Percentiles rank a stretch among this genome's conserved stretches.
phyloP scores from a whole-genome alignment of 1,284 basidiomycete species.

The Tilletia indica region DNA sequence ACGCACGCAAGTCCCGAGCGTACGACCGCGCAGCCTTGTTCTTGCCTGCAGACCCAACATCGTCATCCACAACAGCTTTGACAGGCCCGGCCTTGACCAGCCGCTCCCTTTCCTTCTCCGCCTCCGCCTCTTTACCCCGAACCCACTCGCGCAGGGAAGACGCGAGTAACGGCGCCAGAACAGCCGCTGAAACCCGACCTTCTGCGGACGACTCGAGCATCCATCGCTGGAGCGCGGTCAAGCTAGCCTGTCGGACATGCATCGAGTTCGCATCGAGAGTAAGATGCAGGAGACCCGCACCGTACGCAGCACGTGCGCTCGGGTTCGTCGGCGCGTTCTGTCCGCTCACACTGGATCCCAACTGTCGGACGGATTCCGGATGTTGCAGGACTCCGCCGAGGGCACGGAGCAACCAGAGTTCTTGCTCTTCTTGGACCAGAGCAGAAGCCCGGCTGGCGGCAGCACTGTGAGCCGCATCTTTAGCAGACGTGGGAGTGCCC shows the following conservation, averaged over 20 bases:
- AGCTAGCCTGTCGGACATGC: constrained; percentile 32
- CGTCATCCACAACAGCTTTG: constrained; percentile 31
- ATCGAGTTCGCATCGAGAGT: constrained; percentile 10
- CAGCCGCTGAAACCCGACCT: neutral
- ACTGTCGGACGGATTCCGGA: neutral
- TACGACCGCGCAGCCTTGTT: constrained; percentile 13
- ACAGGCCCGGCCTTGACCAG: constrained; percentile 10
- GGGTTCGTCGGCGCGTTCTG: neutral
- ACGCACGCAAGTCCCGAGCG: constrained; percentile 32
- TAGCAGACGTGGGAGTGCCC: constrained; percentile 16
- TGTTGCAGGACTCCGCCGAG: constrained; percentile 25
- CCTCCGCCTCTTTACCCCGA: neutral
- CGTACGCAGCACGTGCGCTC: neutral
- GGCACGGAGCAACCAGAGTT: constrained; percentile 23
- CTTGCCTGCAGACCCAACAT: constrained; percentile 30
- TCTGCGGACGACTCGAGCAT: neutral
- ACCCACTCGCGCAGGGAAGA: neutral
- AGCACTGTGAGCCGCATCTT: constrained; percentile 31
- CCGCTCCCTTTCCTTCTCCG: neutral
- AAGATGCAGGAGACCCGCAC: neutral
- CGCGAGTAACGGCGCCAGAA: constrained; percentile 20
- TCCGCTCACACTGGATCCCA: neutral
- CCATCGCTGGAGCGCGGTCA: constrained; percentile 29
- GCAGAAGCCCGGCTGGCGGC: constrained; percentile 34
- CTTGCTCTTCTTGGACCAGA: constrained; percentile 23